Base-by-base conservation (phyloP, 116 monocot species). In the Trichopus zeylanicus region DNA sequence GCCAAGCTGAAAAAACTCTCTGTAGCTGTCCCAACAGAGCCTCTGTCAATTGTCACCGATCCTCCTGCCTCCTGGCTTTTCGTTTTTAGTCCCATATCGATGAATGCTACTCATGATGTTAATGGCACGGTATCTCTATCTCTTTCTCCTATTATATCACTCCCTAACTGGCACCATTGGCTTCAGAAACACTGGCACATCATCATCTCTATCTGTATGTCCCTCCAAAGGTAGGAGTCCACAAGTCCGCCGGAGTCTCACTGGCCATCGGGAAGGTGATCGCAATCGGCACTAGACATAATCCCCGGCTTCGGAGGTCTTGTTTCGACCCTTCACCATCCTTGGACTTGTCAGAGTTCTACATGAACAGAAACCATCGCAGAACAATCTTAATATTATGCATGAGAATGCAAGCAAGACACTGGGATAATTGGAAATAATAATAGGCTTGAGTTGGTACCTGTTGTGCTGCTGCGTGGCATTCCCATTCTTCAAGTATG, bases 231-330 rank as follows among this genome's bases (percentile, higher is more conserved):
- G 74, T 75, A 11, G 84, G 85, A 16, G 78, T 80, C 86, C 82
- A 91, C 74, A 82, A 80, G 31, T 91, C 91, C 0, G 79, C 48
- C 20, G 68, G 51, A 0, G 79, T 79, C 66, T 91, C 86, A 51
- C 76, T 79, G 1, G 78, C 74, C 49, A 86, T 71, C 3, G 74
- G 71, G 48, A 79, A 79, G 2, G 79, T 86, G 74, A 68, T 86
- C n/a, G 85, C 48, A 3, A 82, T 64, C 7, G 91, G 91, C 37
- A 91, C 91, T 23, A 91, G 64, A 26, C 86, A 91, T 33, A 91
- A 66, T 9, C 91, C 91, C 57, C 91, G 64, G 68, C 86, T 91
- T 49, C 76, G 56, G 5, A 91, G 77, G 48, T 91, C 91, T 63
- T 72, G 76, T 53, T 72, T 69, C 23, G 60, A 31, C 18, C 51